Base-by-base conservation (phyloP, 768 basidiomycete species). In the Solioccasus polychromus region DNA sequence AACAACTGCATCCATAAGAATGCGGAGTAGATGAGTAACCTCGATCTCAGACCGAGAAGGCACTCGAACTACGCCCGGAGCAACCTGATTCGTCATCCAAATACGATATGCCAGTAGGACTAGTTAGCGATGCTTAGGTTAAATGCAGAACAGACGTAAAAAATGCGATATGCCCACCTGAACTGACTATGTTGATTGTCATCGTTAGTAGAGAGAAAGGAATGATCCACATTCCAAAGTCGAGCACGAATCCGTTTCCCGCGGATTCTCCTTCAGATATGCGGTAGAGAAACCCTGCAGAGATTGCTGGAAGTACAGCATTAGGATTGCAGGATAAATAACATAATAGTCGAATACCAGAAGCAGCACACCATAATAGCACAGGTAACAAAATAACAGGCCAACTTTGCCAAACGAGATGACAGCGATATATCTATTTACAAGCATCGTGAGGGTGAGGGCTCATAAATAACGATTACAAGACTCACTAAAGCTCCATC, bases 351-450 rank as follows among this genome's bases (percentile, higher is more conserved):
- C 35, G 43, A 54, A 22, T 31, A 61, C 60, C 48, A 22, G 37
- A 45, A 19, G 51, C 28, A 35, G 30, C 35, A 46, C 51, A 60
- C 54, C 57, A 62, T 28, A 60, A 25, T 5, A 49, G 35, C 11
- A 37, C 39, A 18, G 54, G 52, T 4, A 59, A 19, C 1, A 52
- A 8, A 26, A 62, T 29, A 14, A 57, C 17, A n/a, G 4, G 17
- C 3, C 34, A 37, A 14, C 47, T 24, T 48, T 54, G 50, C 57
- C 60, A 59, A 19, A 51, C 54, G 17, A 51, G 22, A 30, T 54
- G 54, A 29, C 60, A 61, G 19, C 60, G 60, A 37, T 62, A 62
- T 42, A 59, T 51, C 55, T 57, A 8, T 35, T 26, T 26, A 20
- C 12, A 24, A 20, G 8, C 4, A 20, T 6, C 14, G 15, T 53